These are phyloP conservation scores for Xylariales sp. DNA, from an alignment of 2,329 filamentous ascomycete species.

Conservation along the genomic window DNA sequence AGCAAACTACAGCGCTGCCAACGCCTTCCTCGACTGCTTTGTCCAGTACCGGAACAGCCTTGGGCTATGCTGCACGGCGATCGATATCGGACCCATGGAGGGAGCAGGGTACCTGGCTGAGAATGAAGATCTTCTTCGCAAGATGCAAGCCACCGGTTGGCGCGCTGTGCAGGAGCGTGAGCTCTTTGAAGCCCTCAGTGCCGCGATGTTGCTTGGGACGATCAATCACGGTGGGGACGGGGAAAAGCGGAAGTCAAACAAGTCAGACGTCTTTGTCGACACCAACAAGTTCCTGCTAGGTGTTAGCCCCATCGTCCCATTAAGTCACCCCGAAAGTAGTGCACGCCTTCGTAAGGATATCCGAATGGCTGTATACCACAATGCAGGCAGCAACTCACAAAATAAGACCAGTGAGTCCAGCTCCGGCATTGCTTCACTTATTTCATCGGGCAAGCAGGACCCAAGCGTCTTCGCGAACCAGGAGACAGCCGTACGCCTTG, in stretches of 20 bases:
- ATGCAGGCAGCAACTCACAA: background rate
- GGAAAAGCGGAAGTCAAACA: background rate
- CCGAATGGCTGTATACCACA: background rate
- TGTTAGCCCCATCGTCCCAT: no score
- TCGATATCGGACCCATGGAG: slow-evolving; percentile 9
- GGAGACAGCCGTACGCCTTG: slow-evolving; percentile 7
- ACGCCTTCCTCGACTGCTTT: slow-evolving; percentile 2
- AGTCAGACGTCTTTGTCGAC: no score
- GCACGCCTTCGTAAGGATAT: background rate
- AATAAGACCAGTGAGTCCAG: no score
- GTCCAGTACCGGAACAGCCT: background rate
- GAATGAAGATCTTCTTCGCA: background rate
- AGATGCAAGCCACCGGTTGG: background rate
- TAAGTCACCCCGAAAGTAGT: background rate
- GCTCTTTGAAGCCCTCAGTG: slow-evolving; percentile 10
- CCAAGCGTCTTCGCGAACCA: slow-evolving; percentile 6
- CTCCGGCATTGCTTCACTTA: no score
- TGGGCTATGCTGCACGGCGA: background rate
- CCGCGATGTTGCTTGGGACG: background rate
- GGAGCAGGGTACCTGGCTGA: slow-evolving; percentile 28
- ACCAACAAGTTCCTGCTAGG: no score
- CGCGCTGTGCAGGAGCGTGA: slow-evolving; percentile 8
- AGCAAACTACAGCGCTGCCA: background rate
- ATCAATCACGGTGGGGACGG: background rate
- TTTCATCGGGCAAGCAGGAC: no score